These are phyloP conservation scores for Amylocystis lapponica DNA, from an alignment of 768 basidiomycete genomes.

Conservation along the genomic window DNA sequence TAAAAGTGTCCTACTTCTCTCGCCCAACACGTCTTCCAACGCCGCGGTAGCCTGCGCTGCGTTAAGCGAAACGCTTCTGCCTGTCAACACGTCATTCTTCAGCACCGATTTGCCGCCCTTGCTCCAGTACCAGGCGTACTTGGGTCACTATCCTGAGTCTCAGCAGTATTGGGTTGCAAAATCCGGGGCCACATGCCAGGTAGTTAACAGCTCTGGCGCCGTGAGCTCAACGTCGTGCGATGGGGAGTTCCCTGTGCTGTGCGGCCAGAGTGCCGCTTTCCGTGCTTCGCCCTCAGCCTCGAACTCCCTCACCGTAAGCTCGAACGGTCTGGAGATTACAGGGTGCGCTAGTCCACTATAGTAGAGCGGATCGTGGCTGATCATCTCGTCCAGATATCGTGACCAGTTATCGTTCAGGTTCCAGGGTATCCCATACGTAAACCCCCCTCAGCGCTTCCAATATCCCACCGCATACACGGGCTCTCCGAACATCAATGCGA, in stretches of 20 bases:
- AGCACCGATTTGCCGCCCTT: conserved; percentile 11
- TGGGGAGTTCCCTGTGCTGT: conserved; percentile 16
- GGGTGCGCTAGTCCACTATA: conserved; percentile 11
- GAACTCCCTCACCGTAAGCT: conserved; percentile 14
- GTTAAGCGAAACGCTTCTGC: conserved; percentile 17
- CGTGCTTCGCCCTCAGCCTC: conserved; percentile 9
- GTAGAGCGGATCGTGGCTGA: not conserved
- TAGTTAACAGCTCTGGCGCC: conserved; percentile 16
- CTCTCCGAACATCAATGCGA: conserved; percentile 23
- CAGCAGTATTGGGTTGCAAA: conserved; percentile 18
- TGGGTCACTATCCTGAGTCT: conserved; percentile 4
- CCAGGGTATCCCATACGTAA: conserved; percentile 44
- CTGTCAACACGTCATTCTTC: conserved; percentile 11
- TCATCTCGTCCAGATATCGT: conserved; percentile 27
- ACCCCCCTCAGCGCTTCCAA: conserved; percentile 36
- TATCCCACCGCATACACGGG: conserved; percentile 34
- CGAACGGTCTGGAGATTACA: conserved; percentile 17
- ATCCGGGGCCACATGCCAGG: conserved; percentile 9
- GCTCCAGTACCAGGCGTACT: conserved; percentile 17
- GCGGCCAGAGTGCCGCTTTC: conserved; percentile 17
- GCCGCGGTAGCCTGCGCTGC: conserved; percentile 11
- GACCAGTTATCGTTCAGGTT: conserved; percentile 46
- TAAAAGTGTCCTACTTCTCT: conserved; percentile 15
- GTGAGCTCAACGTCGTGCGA: conserved; percentile 15
- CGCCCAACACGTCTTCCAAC: conserved; percentile 2